phyloP scores from a whole-genome alignment of 1,139 yeast genomes.

The Protomyces lactucae-debilis region DNA sequence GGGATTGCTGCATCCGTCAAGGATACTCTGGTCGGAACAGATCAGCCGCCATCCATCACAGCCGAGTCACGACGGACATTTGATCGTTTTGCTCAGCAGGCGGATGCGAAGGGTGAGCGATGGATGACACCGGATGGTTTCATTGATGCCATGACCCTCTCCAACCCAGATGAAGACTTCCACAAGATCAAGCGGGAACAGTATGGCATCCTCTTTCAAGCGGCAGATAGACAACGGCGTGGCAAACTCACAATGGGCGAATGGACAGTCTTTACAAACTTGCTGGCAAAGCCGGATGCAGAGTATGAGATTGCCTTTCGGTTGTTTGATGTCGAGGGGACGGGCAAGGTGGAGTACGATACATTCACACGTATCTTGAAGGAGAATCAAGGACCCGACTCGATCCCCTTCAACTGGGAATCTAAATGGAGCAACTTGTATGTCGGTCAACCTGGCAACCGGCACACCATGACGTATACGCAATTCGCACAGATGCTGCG shows the following conservation, averaged over 20 bases:
- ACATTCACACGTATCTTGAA: slow-evolving; percentile 43
- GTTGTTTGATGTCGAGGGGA: slow-evolving; percentile 43
- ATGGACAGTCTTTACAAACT: slow-evolving; percentile 23
- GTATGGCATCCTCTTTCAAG: slow-evolving; percentile 45
- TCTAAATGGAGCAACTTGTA: slow-evolving; percentile 44
- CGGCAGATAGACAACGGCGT: slow-evolving; percentile 36
- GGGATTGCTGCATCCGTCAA: slow-evolving; percentile 5
- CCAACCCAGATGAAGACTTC: slow-evolving; percentile 40
- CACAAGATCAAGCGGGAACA: slow-evolving; percentile 44
- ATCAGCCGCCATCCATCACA: slow-evolving; percentile 12
- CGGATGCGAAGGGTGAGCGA: background rate
- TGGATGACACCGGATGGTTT: slow-evolving; percentile 11
- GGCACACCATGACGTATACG: slow-evolving; percentile 43
- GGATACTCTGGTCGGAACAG: slow-evolving; percentile 17
- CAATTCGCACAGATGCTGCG: slow-evolving; percentile 47
- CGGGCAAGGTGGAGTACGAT: slow-evolving; percentile 43
- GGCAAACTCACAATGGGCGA: slow-evolving; percentile 15
- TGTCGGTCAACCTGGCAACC: slow-evolving; percentile 41
- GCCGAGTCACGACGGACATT: slow-evolving; percentile 17
- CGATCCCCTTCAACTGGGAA: slow-evolving; percentile 47
- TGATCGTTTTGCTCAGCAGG: slow-evolving; percentile 11
- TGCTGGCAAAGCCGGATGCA: slow-evolving; percentile 38
- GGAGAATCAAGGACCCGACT: slow-evolving; percentile 39
- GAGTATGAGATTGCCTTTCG: slow-evolving; percentile 45
- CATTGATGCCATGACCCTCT: slow-evolving; percentile 11